These are phyloP conservation scores for Hysterangium stoloniferum DNA, from an alignment of 768 basidiomycete genomes.

Conservation along the genomic window DNA sequence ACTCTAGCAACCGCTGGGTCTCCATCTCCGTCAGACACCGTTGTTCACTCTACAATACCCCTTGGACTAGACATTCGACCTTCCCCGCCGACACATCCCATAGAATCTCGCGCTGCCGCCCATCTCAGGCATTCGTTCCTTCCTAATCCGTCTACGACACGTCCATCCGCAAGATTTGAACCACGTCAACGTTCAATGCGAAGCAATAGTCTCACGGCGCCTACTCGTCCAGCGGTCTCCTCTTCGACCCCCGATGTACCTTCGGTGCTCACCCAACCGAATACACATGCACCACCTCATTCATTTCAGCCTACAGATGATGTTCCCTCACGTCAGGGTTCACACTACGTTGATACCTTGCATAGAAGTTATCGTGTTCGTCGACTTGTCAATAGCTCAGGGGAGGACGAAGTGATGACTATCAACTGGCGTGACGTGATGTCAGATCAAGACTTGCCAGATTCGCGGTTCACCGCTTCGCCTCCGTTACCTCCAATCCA, in stretches of 20 bases:
- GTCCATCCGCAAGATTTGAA: background rate
- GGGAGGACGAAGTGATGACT: background rate
- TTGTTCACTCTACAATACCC: background rate
- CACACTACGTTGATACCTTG: background rate
- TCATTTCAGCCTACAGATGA: background rate
- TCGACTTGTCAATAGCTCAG: background rate
- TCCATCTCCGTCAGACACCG: background rate
- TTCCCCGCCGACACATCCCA: background rate
- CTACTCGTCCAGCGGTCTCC: background rate
- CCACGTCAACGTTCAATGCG: background rate
- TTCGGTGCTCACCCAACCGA: background rate
- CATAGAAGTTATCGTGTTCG: background rate
- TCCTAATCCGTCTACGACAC: background rate
- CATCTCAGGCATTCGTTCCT: conserved; percentile 1
- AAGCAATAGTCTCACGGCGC: conserved; percentile 5
- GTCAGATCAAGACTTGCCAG: background rate
- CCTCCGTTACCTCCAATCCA: background rate
- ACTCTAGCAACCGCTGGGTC: background rate
- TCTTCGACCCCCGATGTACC: background rate
- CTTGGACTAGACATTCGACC: background rate
- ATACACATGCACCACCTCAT: background rate
- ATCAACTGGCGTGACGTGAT: background rate
- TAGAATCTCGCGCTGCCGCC: conserved; percentile 7
- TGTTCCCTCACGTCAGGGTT: background rate
- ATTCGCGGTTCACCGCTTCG: background rate